Percentiles rank a stretch among this genome's conserved stretches.
Evolutionary conservation across 805 yeast species (phyloP).

Genomic region (Ogataea populi-albae): DNA sequence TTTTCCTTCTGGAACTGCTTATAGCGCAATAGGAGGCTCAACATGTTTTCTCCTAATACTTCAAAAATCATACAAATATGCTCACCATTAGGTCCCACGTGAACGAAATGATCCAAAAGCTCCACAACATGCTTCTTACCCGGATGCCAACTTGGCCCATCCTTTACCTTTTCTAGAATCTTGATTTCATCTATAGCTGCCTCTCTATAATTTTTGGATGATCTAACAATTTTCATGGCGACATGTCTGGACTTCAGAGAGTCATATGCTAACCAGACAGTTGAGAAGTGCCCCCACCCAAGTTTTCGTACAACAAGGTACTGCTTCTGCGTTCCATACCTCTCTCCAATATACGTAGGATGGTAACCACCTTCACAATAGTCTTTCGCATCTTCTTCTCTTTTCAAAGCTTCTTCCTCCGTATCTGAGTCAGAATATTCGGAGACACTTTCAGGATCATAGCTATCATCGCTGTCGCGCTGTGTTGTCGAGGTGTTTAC

Average conservation of each 20-base stretch:
- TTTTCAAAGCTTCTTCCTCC: conserved; percentile 27
- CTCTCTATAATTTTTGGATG: conserved; percentile 50
- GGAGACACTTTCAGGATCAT: conserved; percentile 26
- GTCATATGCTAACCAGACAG: conserved; percentile 64
- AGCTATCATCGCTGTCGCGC: conserved; percentile 1
- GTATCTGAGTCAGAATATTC: conserved; percentile 25
- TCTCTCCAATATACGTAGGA: conserved; percentile 56
- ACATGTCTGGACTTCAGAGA: conserved; percentile 41
- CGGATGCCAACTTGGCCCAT: conserved; percentile 37
- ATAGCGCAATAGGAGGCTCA: conserved; percentile 48
- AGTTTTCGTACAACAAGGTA: conserved; percentile 53
- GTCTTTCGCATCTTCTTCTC: conserved; percentile 52
- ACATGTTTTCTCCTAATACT: conserved; percentile 58
- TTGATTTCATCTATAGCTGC: conserved; percentile 66
- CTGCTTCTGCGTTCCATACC: conserved; percentile 42
- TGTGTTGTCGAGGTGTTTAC: background rate
- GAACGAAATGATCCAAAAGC: conserved; percentile 53
- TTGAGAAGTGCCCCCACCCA: conserved; percentile 73
- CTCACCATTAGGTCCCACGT: conserved; percentile 59
- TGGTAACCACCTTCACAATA: conserved; percentile 64
- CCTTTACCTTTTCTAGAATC: conserved; percentile 38
- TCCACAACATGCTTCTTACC: conserved; percentile 53
- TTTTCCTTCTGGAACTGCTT: conserved; percentile 36
- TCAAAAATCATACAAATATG: conserved; percentile 69
- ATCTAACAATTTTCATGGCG: conserved; percentile 61